Evolutionary conservation across 768 basidiomycete genomes (phyloP), one percentile per base, ranked within the genome.

Genomic region (Hemileccinum rubropunctum): DNA sequence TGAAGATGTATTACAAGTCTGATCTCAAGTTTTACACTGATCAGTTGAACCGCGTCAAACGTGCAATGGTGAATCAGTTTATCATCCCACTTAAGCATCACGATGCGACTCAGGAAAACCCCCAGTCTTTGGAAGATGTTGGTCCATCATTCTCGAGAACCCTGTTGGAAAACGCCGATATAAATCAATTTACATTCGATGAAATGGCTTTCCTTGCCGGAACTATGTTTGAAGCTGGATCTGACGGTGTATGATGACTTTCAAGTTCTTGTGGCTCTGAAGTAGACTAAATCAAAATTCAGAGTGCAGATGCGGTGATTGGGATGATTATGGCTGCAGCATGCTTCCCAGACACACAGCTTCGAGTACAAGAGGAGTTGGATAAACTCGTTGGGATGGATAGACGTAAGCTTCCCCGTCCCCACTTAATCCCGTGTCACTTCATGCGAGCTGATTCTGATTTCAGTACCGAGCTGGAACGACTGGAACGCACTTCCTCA

Each of bases 161-260:
- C 27, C 68, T 84, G 15, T 59, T 84, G 6, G 79, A 83, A 52
- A 72, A 71, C 9, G 73, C 75, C 51, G 50, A 60, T 0, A 74
- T 78, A 35, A 73, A 79, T 32, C 74, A 71, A 6, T 68, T 84
- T 9, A 72, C 79, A 4, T 67, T 75, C 37, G 69, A 77, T 44
- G 81, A 86, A 48, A 75, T 76, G 13, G 71, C 82, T 0, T 84
- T 79, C 58, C 74, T 86, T 36, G 76, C 78, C 1, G 83, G 83
- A 2, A 73, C 73, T 26, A 72, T 84, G 62, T 83, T 82, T 53
- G 83, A 79, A 38, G 83, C 82, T 10, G 82, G 83, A 4, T 76
- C 76, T 0, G 83, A 82, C 50, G 84, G 82, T 36, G 74, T 71
- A 47, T 51, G 34, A 11, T 10, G n/a, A n/a, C n/a, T n/a, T n/a